Conservation (phyloP, 768 basidiomycete species). For the Russula ochroleuca region DNA sequence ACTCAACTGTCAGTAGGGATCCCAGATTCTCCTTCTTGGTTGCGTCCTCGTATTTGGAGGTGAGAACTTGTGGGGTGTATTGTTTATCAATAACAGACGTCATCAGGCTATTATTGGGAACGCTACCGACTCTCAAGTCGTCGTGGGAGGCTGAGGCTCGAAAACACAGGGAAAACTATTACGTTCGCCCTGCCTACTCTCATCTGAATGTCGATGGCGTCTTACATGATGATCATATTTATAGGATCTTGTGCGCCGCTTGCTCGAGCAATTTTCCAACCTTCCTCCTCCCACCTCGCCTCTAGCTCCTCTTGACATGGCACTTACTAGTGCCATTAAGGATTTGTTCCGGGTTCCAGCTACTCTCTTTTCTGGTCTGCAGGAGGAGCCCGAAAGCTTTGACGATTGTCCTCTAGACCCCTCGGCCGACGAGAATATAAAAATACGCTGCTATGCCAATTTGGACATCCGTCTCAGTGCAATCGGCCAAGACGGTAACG, state of each 20-base stretch:
- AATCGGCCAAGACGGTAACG: conserved; percentile 37
- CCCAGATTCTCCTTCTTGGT: conserved; percentile 69
- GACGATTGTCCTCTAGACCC: conserved; percentile 22
- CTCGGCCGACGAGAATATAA: conserved; percentile 14
- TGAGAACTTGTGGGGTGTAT: conserved; percentile 35
- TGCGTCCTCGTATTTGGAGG: conserved; percentile 78
- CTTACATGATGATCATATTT: conserved; percentile 17
- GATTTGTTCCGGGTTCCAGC: conserved; percentile 27
- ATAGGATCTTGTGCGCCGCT: conserved; percentile 64
- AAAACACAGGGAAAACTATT: conserved; percentile 67
- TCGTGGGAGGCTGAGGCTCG: conserved; percentile 54
- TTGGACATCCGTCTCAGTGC: conserved; percentile 51
- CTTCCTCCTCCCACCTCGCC: conserved; percentile 27
- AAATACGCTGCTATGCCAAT: conserved; percentile 40
- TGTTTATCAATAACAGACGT: conserved; percentile 15
- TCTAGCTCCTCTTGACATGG: conserved; percentile 20
- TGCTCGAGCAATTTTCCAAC: conserved; percentile 54
- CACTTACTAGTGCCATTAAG: conserved; percentile 25
- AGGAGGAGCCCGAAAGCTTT: conserved; percentile 23
- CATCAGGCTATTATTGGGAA: conserved; percentile 57
- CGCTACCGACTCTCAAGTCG: conserved; percentile 52
- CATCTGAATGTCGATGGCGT: neutral
- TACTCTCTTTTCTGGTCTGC: conserved; percentile 23
- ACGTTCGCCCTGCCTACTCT: conserved; percentile 43
- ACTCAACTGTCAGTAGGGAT: conserved; percentile 45